A percentile compares a stretch with the other conserved stretches of the same genome.
phyloP scores from a whole-genome alignment of 2,329 filamentous ascomycete species.

The Hypoxylon sp. region DNA sequence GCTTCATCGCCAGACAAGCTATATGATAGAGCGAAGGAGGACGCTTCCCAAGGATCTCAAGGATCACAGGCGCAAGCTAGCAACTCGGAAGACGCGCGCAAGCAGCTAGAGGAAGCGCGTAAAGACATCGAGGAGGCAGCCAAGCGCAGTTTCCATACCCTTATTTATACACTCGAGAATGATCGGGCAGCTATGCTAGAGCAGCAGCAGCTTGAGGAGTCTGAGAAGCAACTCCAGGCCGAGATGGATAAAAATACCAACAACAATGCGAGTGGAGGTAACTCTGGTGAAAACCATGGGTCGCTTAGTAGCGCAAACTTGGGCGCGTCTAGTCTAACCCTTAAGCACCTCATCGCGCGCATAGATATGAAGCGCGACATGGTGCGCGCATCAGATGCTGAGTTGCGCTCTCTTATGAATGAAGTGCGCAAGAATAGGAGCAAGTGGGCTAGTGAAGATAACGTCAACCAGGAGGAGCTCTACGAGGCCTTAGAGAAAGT shows the following conservation, averaged over 20 bases:
- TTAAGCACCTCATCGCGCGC: conserved; percentile 96
- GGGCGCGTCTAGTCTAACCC: conserved; percentile 92
- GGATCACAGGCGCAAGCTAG: conserved; percentile 66
- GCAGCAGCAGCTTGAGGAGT: conserved; percentile 96
- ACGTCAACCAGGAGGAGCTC: conserved; percentile 96
- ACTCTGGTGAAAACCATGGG: conserved; percentile 79
- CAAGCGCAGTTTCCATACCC: conserved; percentile 89
- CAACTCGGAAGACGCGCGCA: conserved; percentile 88
- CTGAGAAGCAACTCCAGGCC: conserved; percentile 94
- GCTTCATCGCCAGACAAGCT: conserved; percentile 73
- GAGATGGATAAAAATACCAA: conserved; percentile 83
- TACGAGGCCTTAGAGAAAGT: conserved; percentile 98
- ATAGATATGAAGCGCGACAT: conserved; percentile 94
- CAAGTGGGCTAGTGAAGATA: conserved; percentile 99
- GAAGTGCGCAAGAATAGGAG: conserved; percentile 98
- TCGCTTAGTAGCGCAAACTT: conserved; percentile 94
- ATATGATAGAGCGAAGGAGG: conserved; percentile 67
- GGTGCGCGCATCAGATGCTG: conserved; percentile 92
- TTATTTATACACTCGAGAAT: conserved; percentile 96
- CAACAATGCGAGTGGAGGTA: conserved; percentile 65
- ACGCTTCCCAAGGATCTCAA: conserved; percentile 60
- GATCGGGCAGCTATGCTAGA: conserved; percentile 97
- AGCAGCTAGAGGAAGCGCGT: conserved; percentile 92
- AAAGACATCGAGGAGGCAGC: conserved; percentile 91
- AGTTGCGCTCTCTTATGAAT: conserved; percentile 92